A percentile compares a stretch with the other conserved stretches of the same genome.
phyloP scores from a whole-genome alignment of 306 rosid genomes.

The Rubus parviflorus region DNA sequence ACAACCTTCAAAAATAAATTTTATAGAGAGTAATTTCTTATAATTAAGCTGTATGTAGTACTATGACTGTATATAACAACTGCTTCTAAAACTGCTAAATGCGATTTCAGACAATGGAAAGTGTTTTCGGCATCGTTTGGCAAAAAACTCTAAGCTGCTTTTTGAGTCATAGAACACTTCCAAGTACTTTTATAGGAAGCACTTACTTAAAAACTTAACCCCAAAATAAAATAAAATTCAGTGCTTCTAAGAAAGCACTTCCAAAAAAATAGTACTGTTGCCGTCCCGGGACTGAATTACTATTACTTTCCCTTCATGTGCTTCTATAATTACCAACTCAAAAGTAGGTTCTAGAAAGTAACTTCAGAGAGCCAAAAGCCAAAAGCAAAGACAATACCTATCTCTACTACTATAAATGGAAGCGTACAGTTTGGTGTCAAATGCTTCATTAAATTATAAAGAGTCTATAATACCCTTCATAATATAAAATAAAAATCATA shows the following conservation, averaged over 20 bases:
- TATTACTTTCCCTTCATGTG: background rate
- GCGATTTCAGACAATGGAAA: background rate
- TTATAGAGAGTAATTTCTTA: background rate
- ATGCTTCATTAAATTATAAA: too few species aligned
- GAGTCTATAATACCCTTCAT: too few species aligned
- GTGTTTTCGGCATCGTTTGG: too few species aligned
- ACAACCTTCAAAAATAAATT: slow-evolving; percentile 38
- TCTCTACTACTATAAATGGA: too few species aligned
- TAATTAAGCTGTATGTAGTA: background rate
- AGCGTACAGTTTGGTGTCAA: too few species aligned
- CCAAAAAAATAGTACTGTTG: background rate
- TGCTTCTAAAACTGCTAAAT: background rate
- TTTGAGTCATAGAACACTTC: background rate
- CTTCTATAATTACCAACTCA: background rate
- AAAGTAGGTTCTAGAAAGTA: background rate
- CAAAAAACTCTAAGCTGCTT: too few species aligned
- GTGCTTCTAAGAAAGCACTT: background rate
- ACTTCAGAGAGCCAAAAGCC: background rate
- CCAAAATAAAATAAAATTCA: background rate
- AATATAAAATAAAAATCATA: too few species aligned
- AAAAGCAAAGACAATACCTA: background rate
- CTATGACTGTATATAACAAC: too few species aligned
- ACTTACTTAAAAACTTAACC: background rate
- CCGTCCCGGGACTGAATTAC: background rate
- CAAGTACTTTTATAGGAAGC: background rate